A percentile compares a stretch with the other conserved stretches of the same genome.
Conservation (phyloP, 176 grass and related monocot genomes). For the Avena eriantha region DNA sequence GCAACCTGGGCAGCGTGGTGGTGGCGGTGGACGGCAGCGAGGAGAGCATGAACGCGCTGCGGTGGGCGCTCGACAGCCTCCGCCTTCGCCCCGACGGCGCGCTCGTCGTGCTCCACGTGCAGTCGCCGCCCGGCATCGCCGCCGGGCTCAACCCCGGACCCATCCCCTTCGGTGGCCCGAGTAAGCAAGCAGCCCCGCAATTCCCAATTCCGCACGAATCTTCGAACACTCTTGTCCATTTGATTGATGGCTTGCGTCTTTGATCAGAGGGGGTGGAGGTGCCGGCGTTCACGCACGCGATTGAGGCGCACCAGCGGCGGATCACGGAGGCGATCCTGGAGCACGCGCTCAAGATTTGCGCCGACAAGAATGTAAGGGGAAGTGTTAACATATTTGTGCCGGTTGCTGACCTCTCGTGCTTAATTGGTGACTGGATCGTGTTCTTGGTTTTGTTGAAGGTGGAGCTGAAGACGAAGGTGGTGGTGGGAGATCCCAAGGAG, state of each 20-base stretch:
- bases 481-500: constrained; percentile 92
- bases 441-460: constrained; percentile 53
- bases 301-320: constrained; percentile 84
- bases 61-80: constrained; percentile 90
- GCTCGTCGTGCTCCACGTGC: constrained; percentile 84
- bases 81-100: constrained; percentile 68
- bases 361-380: constrained; percentile 68
- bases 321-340: constrained; percentile 89
- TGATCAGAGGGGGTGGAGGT: constrained; percentile 74
- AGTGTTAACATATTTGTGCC: neutral
- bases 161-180: constrained; percentile 96
- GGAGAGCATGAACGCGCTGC: constrained; percentile 93
- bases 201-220: neutral
- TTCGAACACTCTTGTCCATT: neutral
- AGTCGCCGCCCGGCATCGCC: constrained; percentile 67
- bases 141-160: constrained; percentile 77
- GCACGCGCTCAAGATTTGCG: constrained; percentile 86
- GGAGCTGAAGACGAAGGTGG: constrained; percentile 83
- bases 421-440: neutral
- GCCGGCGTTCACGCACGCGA: constrained; percentile 87
- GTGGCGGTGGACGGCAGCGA: constrained; percentile 96
- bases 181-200: constrained; percentile 42
- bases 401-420: neutral
- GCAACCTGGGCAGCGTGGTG: constrained; percentile 77
- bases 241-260: constrained; percentile 36